Base-by-base conservation (phyloP, 2,329 filamentous ascomycete species). In the Sphaerostilbella broomeana region DNA sequence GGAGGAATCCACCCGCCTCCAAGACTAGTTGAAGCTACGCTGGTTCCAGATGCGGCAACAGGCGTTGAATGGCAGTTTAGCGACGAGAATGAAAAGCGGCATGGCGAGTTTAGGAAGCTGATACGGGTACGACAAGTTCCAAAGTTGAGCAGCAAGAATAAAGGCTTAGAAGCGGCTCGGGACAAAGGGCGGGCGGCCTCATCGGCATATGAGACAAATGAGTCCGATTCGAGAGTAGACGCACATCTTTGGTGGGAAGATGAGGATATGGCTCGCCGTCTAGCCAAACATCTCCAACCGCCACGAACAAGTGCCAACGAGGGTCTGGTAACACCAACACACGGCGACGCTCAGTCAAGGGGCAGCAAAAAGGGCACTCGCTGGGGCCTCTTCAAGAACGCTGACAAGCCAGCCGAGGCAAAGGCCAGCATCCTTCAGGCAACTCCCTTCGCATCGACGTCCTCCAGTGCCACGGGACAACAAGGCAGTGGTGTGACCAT, bases 161-260 rank as follows among this genome's bases (percentile, higher is more conserved):
- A 17, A 32, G 16, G 28, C 16, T 28, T 17, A 12, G 26, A 5
- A 19, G 20, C 24, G 4, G 17, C 12, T 9, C 21, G 21, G 4
- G 19, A 10, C 21, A 13, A 12, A 6, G 18, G 11, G n/a, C 1
- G 5, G 4, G 8, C 32, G 11, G 12, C 11, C 19, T 35, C n/a
- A 16, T 16, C 16, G 18, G 15, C 28, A 19, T 17, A 11, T 13
- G 31, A 21, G 31, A n/a, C 15, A 17, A 27, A 40, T 31, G 69
- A 68, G 16, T 71, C 68, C 68, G 68, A 68, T 1, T 41, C 1
- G 13, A 33, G 4, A 40, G 35, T 3, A 24, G 43, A 0, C 4
- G 38, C 2, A 13, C 38, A 17, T 3, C 59, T 65, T 41, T 75
- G 70, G 69, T 75, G 68, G 64, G 47, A 46, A 2, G 68, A 75